Conservation (phyloP, 345 rosid genomes). For the Hypericum perforatum region DNA sequence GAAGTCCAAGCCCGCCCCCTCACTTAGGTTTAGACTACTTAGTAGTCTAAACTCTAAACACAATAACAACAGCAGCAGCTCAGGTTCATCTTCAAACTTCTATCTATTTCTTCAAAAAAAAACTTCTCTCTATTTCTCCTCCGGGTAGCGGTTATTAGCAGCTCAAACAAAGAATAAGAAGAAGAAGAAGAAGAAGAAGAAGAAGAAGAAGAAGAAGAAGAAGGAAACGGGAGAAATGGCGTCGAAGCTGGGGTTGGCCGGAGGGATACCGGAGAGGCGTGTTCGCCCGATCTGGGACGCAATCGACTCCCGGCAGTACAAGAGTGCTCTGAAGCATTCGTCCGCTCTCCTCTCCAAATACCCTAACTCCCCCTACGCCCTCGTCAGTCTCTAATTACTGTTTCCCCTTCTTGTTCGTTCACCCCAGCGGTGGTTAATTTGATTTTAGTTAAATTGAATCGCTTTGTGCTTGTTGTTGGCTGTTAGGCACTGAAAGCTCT, state of each 20-base stretch:
- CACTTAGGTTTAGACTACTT: no score
- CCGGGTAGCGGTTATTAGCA: neutral
- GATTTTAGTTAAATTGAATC: neutral
- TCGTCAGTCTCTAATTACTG: conserved; percentile 31
- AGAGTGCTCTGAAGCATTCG: conserved; percentile 78
- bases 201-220: neutral
- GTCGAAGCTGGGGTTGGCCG: conserved; percentile 83
- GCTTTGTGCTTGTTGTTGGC: neutral
- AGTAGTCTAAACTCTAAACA: no score
- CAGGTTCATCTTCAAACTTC: no score
- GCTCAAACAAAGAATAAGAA: neutral
- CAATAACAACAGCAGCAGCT: no score
- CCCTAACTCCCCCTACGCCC: conserved; percentile 85
- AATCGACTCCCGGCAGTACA: conserved; percentile 91
- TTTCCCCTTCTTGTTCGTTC: neutral
- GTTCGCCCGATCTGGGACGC: conserved; percentile 97
- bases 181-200: neutral
- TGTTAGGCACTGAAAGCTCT: conserved; percentile 76
- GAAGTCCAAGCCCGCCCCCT: neutral
- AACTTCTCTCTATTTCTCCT: no score
- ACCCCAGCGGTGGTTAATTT: neutral
- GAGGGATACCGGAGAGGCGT: conserved; percentile 98
- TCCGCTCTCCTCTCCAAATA: conserved; percentile 64
- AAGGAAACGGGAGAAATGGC: conserved; percentile 36
- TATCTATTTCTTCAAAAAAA: no score